Base-by-base conservation (phyloP, 495 filamentous ascomycete genomes). In the Talaromyces wortmannii region DNA sequence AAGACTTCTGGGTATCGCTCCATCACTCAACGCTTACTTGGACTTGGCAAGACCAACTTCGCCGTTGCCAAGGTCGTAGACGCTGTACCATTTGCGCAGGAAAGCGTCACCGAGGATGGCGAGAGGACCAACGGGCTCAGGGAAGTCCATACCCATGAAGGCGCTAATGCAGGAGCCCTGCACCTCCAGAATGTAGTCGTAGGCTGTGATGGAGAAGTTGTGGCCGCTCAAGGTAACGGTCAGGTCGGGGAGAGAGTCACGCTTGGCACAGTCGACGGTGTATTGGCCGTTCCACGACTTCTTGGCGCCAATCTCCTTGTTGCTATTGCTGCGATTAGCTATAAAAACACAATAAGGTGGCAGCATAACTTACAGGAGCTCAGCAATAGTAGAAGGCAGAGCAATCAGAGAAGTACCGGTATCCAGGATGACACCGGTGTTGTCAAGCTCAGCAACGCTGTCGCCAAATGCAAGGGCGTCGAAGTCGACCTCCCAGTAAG, bases 401-500 rank as follows among this genome's bases (percentile, higher is more conserved):
- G 92, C 92, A 73, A 97, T 97, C 63, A 99, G 82, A 40, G 95
- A 99, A 68, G 95, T 99, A 60, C 95, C 95, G 55, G 95, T 99
- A 80, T 99, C 95, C 48, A 99, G 86, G 56, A 99, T 97, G 60
- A 90, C 87, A 76, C 95, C 95, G 46, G 91, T 96, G 78, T 88
- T 81, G 46, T 96, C 91, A 52, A 97, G 85, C 62, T 94, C 87
- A 58, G 94, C 94, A 58, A 81, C 82, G 55, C 83, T 78, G 15
- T 89, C 80, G 57, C 94, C 95, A 58, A 96, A 92, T 48, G 84
- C 82, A 74, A 99, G 92, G 46, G 89, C 78, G 63, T 97, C 88
- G 58, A 97, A 84, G 60, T 97, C 91, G 29, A 97, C 92, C 79
- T 99, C 95, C 95, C 95, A 99, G 81, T 99, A 99, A 42, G 95